Base-by-base conservation (phyloP, 2,329 filamentous ascomycete species). In the Colletotrichum phormii region DNA sequence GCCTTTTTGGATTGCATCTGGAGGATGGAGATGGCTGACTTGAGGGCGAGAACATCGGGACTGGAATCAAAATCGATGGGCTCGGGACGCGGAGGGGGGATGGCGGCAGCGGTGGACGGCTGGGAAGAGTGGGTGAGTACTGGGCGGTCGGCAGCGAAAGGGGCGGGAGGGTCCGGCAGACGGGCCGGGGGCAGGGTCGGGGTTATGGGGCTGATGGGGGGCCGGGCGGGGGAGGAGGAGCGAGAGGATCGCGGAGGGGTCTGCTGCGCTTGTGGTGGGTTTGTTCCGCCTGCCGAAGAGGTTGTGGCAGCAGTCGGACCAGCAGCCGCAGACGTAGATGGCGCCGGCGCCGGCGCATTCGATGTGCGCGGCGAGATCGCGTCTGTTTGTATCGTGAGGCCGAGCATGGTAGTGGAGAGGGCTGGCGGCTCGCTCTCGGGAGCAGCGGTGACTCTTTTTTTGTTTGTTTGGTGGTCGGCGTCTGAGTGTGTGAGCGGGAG, bases 1-100 rank as follows among this genome's bases (percentile, higher is more conserved):
- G 94, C 94, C 80, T 93, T 93, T 78, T 92, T 91, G 75, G 92
- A 92, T 84, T 98, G 96, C 75, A 97, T 88, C 83, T 97, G 95
- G 59, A 98, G 86, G 64, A 98, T 91, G 9, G 94, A 93, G 73
- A 98, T 95, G 58, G 95, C 94, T 31, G 93, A 94, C 76, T 93
- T 92, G 72, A 98, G 88, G 5, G 96, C 96, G 73, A 98, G 92
- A 29, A 93, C 95, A 85, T 98, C 96, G 8, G 94, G 92, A 79
- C 97, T 97, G 67, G 84, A 82, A 75, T 89, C 86, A 73, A 92
- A 90, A 76, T 88, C 86, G 71, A 92, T 85, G 57, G 89, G 85
- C 51, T 85, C 82, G 0, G 87, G 86, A 2, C 84, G 83, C 4
- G 88, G 88, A 1, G 88, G 85, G 1, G 83, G 79, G 46, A 87